Percentiles rank a stretch among this genome's conserved stretches.
phyloP scores from a whole-genome alignment of 768 basidiomycete species.

The Leccinum incarnatum region DNA sequence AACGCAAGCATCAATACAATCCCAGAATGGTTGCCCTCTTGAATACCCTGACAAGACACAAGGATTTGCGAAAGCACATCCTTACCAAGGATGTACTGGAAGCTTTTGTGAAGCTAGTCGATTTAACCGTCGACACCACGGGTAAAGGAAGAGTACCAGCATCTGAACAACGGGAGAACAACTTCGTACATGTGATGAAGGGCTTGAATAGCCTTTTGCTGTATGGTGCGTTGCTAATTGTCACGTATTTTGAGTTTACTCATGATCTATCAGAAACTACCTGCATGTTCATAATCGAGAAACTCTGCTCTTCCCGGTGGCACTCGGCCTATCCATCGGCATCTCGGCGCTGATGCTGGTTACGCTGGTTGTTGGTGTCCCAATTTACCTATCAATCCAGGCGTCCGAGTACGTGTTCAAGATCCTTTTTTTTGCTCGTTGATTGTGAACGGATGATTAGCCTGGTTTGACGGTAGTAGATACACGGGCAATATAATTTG shows the following conservation, averaged over 20 bases:
- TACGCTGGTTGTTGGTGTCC: too few relatives aligned
- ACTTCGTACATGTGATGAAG: constrained; percentile 23
- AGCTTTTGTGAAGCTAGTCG: constrained; percentile 12
- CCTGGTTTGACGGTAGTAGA: too few relatives aligned
- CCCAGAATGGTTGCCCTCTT: constrained; percentile 22
- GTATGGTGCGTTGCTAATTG: constrained; percentile 10
- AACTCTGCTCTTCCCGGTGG: not conserved
- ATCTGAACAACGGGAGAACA: not conserved
- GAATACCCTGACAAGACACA: constrained; percentile 19
- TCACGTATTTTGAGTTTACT: not conserved
- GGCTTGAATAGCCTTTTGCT: constrained; percentile 15
- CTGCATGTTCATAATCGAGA: not conserved
- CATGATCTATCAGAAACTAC: constrained; percentile 6
- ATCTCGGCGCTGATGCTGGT: too few relatives aligned
- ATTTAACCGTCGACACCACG: constrained; percentile 2
- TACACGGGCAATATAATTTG: too few relatives aligned
- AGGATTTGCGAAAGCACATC: constrained; percentile 10
- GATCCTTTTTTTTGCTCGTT: too few relatives aligned
- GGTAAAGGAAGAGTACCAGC: too few relatives aligned
- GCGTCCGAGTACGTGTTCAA: too few relatives aligned
- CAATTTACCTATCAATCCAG: too few relatives aligned
- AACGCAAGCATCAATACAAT: constrained; percentile 18
- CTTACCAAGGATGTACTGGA: constrained; percentile 13
- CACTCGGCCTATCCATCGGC: too few relatives aligned
- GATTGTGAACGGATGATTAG: too few relatives aligned